A percentile compares a stretch with the other conserved stretches of the same genome.
These are phyloP conservation scores for Turnera subulata DNA, from an alignment of 345 rosid species.

Conservation along the genomic window DNA sequence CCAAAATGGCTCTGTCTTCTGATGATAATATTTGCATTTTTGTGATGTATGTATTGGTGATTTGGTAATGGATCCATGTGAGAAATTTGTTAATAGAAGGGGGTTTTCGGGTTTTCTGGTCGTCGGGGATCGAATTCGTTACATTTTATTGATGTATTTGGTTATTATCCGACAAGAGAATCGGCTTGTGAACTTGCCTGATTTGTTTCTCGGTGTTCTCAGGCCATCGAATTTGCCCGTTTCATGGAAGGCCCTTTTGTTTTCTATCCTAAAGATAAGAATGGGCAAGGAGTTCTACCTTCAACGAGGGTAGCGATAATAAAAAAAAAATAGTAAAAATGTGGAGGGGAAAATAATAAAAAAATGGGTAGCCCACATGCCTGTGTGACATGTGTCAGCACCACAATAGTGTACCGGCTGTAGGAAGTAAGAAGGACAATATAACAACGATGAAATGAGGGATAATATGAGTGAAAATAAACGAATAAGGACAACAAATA, in stretches of 20 bases:
- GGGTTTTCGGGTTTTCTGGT: conserved; percentile 20
- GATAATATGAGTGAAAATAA: no score
- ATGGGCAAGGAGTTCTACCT: conserved; percentile 75
- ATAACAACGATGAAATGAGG: no score
- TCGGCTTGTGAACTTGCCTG: conserved; percentile 59
- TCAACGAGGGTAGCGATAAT: conserved; percentile 45
- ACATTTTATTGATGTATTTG: conserved; percentile 70
- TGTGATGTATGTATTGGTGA: conserved; percentile 1
- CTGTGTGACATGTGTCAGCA: no score
- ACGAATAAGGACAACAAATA: no score
- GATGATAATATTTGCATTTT: background rate
- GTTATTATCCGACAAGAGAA: conserved; percentile 36
- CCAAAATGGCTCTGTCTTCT: background rate
- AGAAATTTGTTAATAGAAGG: conserved; percentile 16
- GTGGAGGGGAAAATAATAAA: no score
- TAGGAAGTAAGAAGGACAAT: no score
- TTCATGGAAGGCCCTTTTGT: conserved; percentile 27
- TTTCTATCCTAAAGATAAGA: conserved; percentile 67
- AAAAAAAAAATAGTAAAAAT: no score
- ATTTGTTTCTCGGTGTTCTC: conserved; percentile 53
- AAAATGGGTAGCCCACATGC: no score
- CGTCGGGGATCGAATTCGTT: conserved; percentile 19
- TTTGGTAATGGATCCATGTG: conserved; percentile 19
- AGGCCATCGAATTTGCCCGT: conserved; percentile 41
- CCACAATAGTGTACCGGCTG: no score